Conservation (phyloP, 306 rosid genomes). For the Prunus campanulata region DNA sequence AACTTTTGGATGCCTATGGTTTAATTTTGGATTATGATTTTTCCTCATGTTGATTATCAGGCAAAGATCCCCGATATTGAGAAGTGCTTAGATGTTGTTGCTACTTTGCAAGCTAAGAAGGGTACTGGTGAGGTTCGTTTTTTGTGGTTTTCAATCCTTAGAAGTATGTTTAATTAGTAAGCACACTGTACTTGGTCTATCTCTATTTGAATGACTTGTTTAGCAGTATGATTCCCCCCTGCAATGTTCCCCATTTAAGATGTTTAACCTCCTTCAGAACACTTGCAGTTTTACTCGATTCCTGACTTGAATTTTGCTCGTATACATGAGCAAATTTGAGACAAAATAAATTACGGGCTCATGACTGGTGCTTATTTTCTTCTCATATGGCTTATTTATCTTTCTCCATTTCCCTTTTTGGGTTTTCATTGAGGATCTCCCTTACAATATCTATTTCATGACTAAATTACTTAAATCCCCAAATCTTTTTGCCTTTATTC, state of each 20-base stretch:
- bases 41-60: slow-evolving; percentile 45
- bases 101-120: slow-evolving; percentile 83
- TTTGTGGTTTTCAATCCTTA: slow-evolving; percentile 15
- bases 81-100: slow-evolving; percentile 85
- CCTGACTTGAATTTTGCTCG: neutral
- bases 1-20: neutral
- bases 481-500: neutral
- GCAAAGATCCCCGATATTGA: slow-evolving; percentile 96
- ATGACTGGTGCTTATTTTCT: slow-evolving; percentile 1
- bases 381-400: slow-evolving; percentile 5
- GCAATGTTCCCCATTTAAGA: neutral
- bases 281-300: neutral
- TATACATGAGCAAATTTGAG: neutral
- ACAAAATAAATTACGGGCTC: neutral
- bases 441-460: neutral
- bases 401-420: neutral
- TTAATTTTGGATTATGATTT: neutral
- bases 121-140: slow-evolving; percentile 96
- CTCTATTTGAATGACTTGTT: neutral
- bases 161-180: neutral
- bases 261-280: neutral
- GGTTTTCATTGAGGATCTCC: neutral
- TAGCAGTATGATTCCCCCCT: neutral
- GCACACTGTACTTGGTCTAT: neutral
- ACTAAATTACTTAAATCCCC: neutral